Conservation (phyloP, 2,329 filamentous ascomycete species). For the Aspergillus japonicus region DNA sequence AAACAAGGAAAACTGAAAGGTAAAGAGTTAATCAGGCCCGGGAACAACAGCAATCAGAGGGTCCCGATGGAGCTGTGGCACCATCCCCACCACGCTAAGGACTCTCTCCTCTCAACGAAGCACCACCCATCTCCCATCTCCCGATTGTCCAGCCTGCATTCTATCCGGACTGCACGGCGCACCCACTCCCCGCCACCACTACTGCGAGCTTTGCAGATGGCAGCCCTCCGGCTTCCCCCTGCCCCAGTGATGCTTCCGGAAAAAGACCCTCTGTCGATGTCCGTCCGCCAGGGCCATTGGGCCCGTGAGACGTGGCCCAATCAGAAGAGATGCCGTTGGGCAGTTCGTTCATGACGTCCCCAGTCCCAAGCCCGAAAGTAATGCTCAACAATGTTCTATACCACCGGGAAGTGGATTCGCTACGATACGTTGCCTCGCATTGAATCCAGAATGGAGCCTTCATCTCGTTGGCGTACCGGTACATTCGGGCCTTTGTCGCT, state of each 20-base stretch:
- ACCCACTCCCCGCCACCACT: constrained; percentile 22
- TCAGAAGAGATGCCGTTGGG: constrained; percentile 30
- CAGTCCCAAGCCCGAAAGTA: constrained; percentile 30
- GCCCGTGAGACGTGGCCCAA: constrained; percentile 45
- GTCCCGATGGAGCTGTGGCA: constrained; percentile 26
- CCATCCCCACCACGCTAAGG: constrained; percentile 24
- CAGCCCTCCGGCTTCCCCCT: constrained; percentile 26
- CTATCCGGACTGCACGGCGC: constrained; percentile 20
- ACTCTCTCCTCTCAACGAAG: constrained; percentile 11
- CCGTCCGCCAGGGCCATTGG: constrained; percentile 28
- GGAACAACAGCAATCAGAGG: background rate
- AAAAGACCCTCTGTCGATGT: constrained; percentile 21
- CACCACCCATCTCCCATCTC: constrained; percentile 19
- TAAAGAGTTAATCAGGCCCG: constrained; percentile 14
- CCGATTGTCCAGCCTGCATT: constrained; percentile 22
- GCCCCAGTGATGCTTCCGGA: constrained; percentile 28
- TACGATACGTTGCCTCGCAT: constrained; percentile 39
- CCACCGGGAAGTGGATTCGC: constrained; percentile 28
- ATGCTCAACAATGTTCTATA: constrained; percentile 29
- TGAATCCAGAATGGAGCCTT: constrained; percentile 27
- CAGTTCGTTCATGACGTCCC: constrained; percentile 36
- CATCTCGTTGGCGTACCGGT: constrained; percentile 26
- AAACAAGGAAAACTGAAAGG: constrained; percentile 15
- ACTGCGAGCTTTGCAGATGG: constrained; percentile 32
- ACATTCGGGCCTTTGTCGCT: constrained; percentile 26